These are phyloP conservation scores for Dothideomycetes sp. DNA, from an alignment of 2,329 filamentous ascomycete species.

Conservation along the genomic window DNA sequence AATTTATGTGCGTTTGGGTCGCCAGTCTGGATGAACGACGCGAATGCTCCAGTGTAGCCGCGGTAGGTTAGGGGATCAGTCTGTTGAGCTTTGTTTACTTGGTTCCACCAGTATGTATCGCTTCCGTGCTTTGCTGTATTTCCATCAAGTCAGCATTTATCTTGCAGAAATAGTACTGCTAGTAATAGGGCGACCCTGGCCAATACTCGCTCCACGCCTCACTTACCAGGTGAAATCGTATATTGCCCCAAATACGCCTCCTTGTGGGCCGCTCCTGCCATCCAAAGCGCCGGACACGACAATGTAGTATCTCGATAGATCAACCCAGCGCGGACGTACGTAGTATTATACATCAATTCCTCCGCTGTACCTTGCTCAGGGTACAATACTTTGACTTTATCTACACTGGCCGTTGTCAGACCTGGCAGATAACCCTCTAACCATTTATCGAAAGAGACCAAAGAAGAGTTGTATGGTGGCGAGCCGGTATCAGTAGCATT, in stretches of 20 bases:
- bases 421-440: constrained; percentile 42
- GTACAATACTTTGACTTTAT: constrained; percentile 34
- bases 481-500: constrained; percentile 20
- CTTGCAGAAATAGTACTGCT: not conserved
- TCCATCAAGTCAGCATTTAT: not conserved
- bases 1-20: constrained; percentile 48
- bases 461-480: constrained; percentile 37
- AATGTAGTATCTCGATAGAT: constrained; percentile 49
- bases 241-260: constrained; percentile 48
- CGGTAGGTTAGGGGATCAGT: constrained; percentile 43
- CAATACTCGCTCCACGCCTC: too few species aligned
- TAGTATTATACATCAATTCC: constrained; percentile 39
- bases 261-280: constrained; percentile 32
- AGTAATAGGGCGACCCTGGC: too few species aligned
- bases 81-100: constrained; percentile 40
- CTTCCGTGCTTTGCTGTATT: constrained; percentile 42
- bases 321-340: constrained; percentile 42
- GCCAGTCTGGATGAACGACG: constrained; percentile 48
- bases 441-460: constrained; percentile 41
- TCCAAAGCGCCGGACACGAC: constrained; percentile 50
- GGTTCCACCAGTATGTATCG: constrained; percentile 51
- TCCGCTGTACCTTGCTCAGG: constrained; percentile 37
- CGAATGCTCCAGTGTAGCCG: constrained; percentile 48
- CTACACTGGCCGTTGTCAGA: constrained; percentile 30
- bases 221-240: constrained; percentile 36